Evolutionary conservation across 2,329 filamentous ascomycete species (phyloP), one percentile per base, ranked within the genome.

Genomic region (Fusarium heterosporum): DNA sequence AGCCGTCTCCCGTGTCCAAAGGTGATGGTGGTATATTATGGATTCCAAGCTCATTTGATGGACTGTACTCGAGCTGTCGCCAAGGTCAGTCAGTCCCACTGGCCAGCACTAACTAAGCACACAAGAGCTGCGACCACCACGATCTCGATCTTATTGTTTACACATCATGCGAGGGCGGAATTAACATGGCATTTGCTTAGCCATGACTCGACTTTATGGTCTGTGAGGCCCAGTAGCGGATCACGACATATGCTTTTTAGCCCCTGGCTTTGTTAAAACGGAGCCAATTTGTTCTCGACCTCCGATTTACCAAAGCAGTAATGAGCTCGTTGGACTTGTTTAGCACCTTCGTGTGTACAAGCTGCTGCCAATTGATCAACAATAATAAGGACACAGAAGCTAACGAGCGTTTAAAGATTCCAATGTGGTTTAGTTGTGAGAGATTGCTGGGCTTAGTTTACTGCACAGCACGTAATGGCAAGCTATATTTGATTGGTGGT

Each of bases 81-180:
- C 41, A 46, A 36, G 66, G 41, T 55, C 48, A 46, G 41, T 50
- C 39, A 46, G 41, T 50, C 39, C 26, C 39, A 42, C 46, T 45
- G 39, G 7, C 28, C 47, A 19, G 32, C 50, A 40, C 60, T 57
- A 55, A 50, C 41, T 19, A 40, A 39, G 47, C 41, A 51, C 45
- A 38, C 26, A 34, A 34, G 29, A 46, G 17, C 41, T 64, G 28
- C 46, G 63, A 64, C 45, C 38, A 30, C 29, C 41, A 58, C 36
- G 22, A 63, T 63, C 59, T 63, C 45, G 59, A 63, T 58, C 51
- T 38, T 16, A 12, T 51, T 58, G 49, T 62, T 61, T 39, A 28
- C 32, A 25, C 34, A 34, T 41, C 19, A 45, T 8, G 17, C 29
- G 17, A 48, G 30, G 22, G 60, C 60, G 60, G 60, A 63, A 63